Conservation (phyloP, 148 eudicot genomes). For the Tetragonia tetragonoides region DNA sequence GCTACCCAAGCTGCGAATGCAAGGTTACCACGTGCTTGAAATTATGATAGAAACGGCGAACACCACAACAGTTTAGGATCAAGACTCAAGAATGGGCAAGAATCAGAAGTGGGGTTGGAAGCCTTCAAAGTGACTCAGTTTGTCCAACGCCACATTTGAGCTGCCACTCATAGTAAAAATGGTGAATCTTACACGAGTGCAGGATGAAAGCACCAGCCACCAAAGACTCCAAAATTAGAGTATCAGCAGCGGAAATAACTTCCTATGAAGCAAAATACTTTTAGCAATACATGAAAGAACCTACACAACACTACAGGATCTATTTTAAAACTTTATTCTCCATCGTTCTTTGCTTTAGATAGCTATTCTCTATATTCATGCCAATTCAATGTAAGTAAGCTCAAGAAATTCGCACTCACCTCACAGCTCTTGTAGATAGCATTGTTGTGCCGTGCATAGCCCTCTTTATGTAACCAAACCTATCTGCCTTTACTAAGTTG, state of each 20-base stretch:
- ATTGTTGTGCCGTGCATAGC: conserved; percentile 98
- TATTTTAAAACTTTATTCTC: neutral
- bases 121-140: conserved; percentile 3
- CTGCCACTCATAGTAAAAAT: neutral
- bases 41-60: neutral
- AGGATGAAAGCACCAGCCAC: neutral
- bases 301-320: neutral
- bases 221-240: neutral
- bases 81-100: neutral
- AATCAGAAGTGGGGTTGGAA: neutral
- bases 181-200: neutral
- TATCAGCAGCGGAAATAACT: neutral
- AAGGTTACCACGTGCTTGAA: neutral
- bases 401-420: conserved; percentile 41
- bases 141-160: conserved; percentile 1
- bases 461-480: conserved; percentile 94
- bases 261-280: neutral
- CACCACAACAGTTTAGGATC: neutral
- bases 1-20: neutral
- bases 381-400: neutral
- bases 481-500: conserved; percentile 90
- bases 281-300: conserved; percentile 4
- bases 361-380: neutral
- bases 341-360: too few species aligned
- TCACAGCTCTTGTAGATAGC: conserved; percentile 84